Conservation (phyloP, 2,329 filamentous ascomycete genomes). For the Paraphoma sp. region DNA sequence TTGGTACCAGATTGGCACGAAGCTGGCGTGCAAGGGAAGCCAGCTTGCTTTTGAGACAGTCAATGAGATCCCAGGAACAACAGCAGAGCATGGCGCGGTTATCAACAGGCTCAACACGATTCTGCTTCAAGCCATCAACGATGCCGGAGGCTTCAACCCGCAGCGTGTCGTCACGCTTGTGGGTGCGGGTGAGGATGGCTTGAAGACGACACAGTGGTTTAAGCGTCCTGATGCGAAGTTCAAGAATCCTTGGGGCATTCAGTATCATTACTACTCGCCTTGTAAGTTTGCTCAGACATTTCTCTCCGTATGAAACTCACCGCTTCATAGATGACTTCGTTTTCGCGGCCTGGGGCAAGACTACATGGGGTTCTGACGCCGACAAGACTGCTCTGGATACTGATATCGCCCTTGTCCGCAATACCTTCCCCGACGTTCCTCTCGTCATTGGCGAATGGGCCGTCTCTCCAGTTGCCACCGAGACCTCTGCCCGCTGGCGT, state of each 20-base stretch:
- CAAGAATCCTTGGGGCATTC: constrained; percentile 64
- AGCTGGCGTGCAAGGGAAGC: constrained; percentile 62
- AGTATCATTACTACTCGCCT: constrained; percentile 68
- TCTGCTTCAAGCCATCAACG: constrained; percentile 61
- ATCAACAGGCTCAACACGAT: constrained; percentile 64
- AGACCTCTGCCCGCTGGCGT: constrained; percentile 64
- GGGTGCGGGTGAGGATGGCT: constrained; percentile 58
- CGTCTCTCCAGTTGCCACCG: constrained; percentile 57
- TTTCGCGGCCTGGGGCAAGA: constrained; percentile 62
- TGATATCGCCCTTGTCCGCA: constrained; percentile 60
- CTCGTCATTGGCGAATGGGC: constrained; percentile 66
- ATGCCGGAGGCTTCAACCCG: constrained; percentile 63
- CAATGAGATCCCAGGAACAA: constrained; percentile 64
- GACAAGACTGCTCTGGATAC: constrained; percentile 59
- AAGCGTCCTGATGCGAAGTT: constrained; percentile 54
- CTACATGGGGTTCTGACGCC: constrained; percentile 63
- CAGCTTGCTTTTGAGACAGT: constrained; percentile 65
- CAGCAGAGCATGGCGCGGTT: constrained; percentile 57
- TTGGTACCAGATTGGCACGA: constrained; percentile 65
- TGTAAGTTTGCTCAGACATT: constrained; percentile 48
- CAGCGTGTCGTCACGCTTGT: constrained; percentile 64
- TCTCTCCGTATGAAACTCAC: background rate
- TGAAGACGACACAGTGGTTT: constrained; percentile 64
- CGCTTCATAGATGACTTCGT: constrained; percentile 42
- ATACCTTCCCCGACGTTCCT: constrained; percentile 63